Evolutionary conservation across 83 land plant genomes (phyloP).

Genomic region (Thuja plicata): DNA sequence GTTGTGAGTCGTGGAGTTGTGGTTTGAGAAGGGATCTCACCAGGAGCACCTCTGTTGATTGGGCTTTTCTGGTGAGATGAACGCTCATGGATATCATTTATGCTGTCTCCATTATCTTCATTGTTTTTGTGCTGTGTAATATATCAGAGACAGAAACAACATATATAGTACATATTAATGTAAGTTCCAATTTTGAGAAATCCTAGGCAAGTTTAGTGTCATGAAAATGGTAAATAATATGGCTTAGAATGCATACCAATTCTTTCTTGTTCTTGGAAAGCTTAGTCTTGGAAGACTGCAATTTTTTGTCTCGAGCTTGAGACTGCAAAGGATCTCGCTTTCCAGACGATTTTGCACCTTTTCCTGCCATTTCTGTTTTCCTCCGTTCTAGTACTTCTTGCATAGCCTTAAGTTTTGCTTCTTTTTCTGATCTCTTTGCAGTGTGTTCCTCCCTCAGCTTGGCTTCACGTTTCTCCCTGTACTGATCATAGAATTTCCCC

Average conservation of each 20-base stretch:
- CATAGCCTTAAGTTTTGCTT: constrained; percentile 78
- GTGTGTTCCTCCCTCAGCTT: constrained; percentile 68
- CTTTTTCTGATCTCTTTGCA: constrained; percentile 58
- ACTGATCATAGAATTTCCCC: constrained; percentile 71
- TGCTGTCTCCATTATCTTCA: background rate
- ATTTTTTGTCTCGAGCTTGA: constrained; percentile 38
- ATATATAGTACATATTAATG: background rate
- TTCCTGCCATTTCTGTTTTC: constrained; percentile 64
- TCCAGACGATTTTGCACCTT: constrained; percentile 35
- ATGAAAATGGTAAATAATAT: background rate
- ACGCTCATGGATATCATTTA: background rate
- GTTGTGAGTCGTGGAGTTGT: constrained; percentile 4
- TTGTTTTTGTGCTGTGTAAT: constrained; percentile 1
- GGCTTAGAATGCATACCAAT: constrained; percentile 36
- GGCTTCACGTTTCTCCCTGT: constrained; percentile 75
- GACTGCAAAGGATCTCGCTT: constrained; percentile 22
- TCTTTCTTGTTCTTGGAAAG: constrained; percentile 31
- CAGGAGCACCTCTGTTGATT: background rate
- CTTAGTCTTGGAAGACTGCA: constrained; percentile 38
- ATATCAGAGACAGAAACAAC: background rate
- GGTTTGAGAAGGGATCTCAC: constrained; percentile 9
- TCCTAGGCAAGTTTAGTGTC: background rate
- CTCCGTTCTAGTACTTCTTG: constrained; percentile 71
- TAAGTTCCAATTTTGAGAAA: background rate
- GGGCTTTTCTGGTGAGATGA: constrained; percentile 1